Conservation (phyloP, 2,329 filamentous ascomycete species). For the Camptophora hylomeconis region DNA sequence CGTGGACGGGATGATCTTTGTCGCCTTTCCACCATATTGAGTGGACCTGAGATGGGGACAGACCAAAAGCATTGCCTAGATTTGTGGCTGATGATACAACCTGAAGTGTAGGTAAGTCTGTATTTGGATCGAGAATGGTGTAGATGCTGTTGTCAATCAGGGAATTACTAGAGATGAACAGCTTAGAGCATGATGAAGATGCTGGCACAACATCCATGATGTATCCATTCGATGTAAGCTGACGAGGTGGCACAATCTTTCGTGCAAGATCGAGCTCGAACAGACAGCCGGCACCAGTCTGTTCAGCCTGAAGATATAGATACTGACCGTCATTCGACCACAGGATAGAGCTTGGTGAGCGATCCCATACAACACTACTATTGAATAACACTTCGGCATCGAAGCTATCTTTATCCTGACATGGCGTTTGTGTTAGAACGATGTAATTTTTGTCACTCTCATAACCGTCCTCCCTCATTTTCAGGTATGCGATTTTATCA, state of each 20-base stretch:
- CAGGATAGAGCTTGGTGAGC: slow-evolving; percentile 27
- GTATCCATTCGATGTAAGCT: slow-evolving; percentile 28
- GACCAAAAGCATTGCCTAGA: slow-evolving; percentile 27
- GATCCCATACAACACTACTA: no score
- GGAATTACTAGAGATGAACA: slow-evolving; percentile 31
- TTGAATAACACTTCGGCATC: no score
- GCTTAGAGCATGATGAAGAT: slow-evolving; percentile 22
- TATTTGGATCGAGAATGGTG: slow-evolving; percentile 26
- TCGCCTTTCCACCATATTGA: slow-evolving; percentile 35
- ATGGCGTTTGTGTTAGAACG: no score
- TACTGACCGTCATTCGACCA: slow-evolving; percentile 30
- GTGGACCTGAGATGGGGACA: slow-evolving; percentile 28
- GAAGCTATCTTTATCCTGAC: no score
- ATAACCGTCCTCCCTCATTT: slow-evolving; percentile 32
- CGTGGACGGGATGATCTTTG: slow-evolving; percentile 29
- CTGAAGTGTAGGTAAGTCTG: slow-evolving; percentile 18
- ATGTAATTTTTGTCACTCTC: slow-evolving; percentile 35
- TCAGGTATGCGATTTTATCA: slow-evolving; percentile 29
- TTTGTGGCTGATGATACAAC: slow-evolving; percentile 27
- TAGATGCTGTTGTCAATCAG: slow-evolving; percentile 33
- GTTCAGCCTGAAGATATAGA: slow-evolving; percentile 28
- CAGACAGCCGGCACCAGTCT: slow-evolving; percentile 29
- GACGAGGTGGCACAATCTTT: slow-evolving; percentile 12
- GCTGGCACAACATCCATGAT: slow-evolving; percentile 27
- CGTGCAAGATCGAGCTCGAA: slow-evolving; percentile 21